Evolutionary conservation across 1,284 basidiomycete species (phyloP).

Genomic region (Vanrija sp.): DNA sequence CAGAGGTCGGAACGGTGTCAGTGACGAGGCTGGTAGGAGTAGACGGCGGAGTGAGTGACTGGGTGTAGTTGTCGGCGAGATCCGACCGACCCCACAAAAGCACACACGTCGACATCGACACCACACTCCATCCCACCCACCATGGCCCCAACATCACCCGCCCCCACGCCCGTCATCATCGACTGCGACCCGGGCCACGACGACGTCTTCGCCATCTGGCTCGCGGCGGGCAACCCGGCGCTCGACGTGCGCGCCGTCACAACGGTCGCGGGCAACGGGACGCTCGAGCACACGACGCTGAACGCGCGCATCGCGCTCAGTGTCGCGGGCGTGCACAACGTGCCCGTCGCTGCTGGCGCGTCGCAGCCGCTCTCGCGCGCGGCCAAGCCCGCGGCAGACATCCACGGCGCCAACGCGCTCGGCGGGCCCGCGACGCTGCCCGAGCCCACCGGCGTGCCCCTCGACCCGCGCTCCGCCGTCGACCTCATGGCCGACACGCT

Average conservation of each 20-base stretch:
- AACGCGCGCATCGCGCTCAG: constrained; percentile 10
- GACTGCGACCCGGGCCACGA: constrained; percentile 27
- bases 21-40: no score
- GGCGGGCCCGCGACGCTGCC: constrained; percentile 13
- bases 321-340: constrained; percentile 10
- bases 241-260: constrained; percentile 20
- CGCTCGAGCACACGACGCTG: constrained; percentile 11
- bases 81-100: no score
- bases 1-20: no score
- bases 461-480: constrained; percentile 10
- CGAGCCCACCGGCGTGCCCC: neutral
- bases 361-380: constrained; percentile 1
- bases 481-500: constrained; percentile 15
- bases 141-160: neutral
- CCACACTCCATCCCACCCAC: no score
- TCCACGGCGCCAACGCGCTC: constrained; percentile 14
- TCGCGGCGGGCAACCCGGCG: constrained; percentile 18
- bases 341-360: constrained; percentile 10
- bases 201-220: constrained; percentile 21
- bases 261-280: constrained; percentile 23
- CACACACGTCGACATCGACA: no score
- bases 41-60: no score
- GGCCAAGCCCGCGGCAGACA: constrained; percentile 1
- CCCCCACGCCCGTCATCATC: constrained; percentile 10
- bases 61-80: no score